These are phyloP conservation scores for Fraxinus sp. DNA, from an alignment of 305 asterid genomes.

Conservation along the genomic window DNA sequence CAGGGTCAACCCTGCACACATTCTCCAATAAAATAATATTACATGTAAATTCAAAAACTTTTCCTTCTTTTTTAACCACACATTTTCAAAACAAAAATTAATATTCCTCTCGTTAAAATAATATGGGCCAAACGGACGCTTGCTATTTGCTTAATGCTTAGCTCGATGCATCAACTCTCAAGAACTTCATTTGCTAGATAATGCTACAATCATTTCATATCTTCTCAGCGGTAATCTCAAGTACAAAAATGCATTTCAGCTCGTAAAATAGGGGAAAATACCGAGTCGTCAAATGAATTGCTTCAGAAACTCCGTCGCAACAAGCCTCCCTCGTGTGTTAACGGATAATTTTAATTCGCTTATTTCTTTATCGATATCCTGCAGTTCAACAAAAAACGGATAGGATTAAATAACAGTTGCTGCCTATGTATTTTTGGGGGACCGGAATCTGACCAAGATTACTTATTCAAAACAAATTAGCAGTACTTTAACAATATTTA, in stretches of 20 bases:
- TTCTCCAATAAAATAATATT: too few species aligned
- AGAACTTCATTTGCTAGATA: constrained; percentile 18
- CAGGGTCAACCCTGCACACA: not conserved
- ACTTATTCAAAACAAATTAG: not conserved
- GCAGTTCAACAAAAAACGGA: constrained; percentile 27
- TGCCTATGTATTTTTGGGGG: not conserved
- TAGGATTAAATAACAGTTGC: not conserved
- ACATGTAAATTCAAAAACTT: too few species aligned
- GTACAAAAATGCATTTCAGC: not conserved
- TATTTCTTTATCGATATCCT: constrained; percentile 97
- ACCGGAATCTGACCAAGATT: not conserved
- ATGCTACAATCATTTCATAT: constrained; percentile 6
- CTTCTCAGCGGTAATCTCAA: constrained; percentile 11
- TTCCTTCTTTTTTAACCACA: too few species aligned
- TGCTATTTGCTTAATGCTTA: not conserved
- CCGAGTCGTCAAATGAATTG: constrained; percentile 55
- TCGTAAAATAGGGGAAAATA: not conserved
- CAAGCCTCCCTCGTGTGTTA: constrained; percentile 93
- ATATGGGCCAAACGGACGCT: too few species aligned
- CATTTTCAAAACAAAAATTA: too few species aligned
- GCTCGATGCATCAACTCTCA: not conserved
- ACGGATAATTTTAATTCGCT: constrained; percentile 83
- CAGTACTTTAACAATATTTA: not conserved
- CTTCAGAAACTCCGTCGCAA: constrained; percentile 96
- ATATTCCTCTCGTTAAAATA: too few species aligned